Base-by-base conservation (phyloP, 1,284 basidiomycete genomes). In the Tylopilus sp. region DNA sequence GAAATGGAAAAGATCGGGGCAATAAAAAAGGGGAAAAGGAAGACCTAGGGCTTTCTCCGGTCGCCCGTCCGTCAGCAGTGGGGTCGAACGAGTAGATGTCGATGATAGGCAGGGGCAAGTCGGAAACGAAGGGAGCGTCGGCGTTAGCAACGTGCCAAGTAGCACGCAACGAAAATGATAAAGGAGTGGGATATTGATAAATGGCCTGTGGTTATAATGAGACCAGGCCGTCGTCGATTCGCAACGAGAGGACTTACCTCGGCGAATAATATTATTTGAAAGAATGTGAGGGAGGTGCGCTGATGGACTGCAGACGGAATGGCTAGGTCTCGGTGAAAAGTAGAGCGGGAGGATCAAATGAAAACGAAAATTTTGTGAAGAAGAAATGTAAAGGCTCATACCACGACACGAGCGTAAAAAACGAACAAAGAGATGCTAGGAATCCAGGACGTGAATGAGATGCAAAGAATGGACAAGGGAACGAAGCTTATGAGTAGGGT, bases 201-300 rank as follows among this genome's bases (percentile, higher is more conserved):
- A 24, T 32, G 37, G 29, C 49, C 56, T 69, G 10, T 32, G n/a
- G 2, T 19, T 8, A n/a, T 2, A 20, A 46, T 53, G 11, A 44
- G 36, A 17, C 31, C 31, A 42, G 25, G 39, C 29, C 25, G 14
- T 31, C 10, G 4, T 45, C 14, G 2, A 6, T 9, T 36, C 26
- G 7, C 22, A 42, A 15, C 31, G 15, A 15, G n/a, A 33, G 15
- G 29, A 2, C 53, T 19, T 55, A 67, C 68, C 61, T 64, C 29
- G 2, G 35, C 3, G 24, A 50, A 59, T 51, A 53, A 43, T 25
- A 39, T 42, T 50, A 52, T 26, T 32, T 22, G 29, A 61, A 52
- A 10, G 65, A 54, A 11, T 29, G 48, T 48, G 31, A 17, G 35
- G 25, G 17, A 17, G 17, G 35, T 11, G 24, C 4, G 13, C 32